A percentile compares a stretch with the other conserved stretches of the same genome.
Conservation (phyloP, 2,329 filamentous ascomycete genomes). For the Claviceps citrina region DNA sequence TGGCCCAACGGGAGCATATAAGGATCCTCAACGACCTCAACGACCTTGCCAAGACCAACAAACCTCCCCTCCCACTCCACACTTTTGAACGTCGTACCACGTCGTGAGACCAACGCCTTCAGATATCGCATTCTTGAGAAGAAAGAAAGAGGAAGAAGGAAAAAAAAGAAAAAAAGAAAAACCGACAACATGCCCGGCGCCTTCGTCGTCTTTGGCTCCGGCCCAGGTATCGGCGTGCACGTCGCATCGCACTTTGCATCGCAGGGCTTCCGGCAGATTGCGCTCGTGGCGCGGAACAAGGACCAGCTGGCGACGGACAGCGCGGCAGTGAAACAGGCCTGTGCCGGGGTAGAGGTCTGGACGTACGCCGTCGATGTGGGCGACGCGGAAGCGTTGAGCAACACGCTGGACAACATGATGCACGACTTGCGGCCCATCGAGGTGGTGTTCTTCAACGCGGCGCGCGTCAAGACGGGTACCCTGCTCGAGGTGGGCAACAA, state of each 20-base stretch:
- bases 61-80: no score
- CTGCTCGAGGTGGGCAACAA: constrained; percentile 26
- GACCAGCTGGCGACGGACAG: constrained; percentile 24
- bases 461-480: constrained; percentile 26
- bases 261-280: constrained; percentile 57
- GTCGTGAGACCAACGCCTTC: no score
- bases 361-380: constrained; percentile 29
- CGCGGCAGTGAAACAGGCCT: constrained; percentile 18
- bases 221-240: constrained; percentile 85
- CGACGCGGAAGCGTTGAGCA: constrained; percentile 11
- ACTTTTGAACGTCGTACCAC: no score
- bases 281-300: constrained; percentile 29
- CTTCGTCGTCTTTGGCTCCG: constrained; percentile 67
- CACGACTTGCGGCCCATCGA: constrained; percentile 26
- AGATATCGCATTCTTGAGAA: no score
- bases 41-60: no score
- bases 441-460: constrained; percentile 37
- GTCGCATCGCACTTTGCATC: constrained; percentile 69
- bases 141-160: no score
- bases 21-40: no score
- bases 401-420: not conserved
- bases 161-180: no score
- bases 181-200: not conserved
- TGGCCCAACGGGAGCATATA: no score
- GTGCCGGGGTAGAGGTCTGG: constrained; percentile 17